Conservation (phyloP, 1,139 yeast genomes). For the Saccharomyces hybrid region DNA sequence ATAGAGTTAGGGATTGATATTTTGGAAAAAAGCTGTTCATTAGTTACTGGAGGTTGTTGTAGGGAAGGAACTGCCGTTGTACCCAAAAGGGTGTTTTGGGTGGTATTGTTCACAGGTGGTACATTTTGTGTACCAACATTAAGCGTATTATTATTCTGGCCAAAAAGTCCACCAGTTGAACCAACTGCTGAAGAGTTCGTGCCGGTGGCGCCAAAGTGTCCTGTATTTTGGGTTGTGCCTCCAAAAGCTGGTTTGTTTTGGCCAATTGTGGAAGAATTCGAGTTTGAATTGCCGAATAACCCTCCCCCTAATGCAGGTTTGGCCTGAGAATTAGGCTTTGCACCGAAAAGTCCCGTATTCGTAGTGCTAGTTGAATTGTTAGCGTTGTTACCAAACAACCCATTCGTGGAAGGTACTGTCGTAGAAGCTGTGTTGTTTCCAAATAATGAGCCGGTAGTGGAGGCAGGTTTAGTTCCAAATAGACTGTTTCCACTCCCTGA, state of each 20-base stretch:
- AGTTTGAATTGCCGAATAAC: not conserved
- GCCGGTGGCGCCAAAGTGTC: not conserved
- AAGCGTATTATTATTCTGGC: conserved; percentile 9
- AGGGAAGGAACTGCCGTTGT: not conserved
- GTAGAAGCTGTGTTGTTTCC: conserved; percentile 15
- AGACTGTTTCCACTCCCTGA: conserved; percentile 31
- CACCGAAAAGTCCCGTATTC: conserved; percentile 7
- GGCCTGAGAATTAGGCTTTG: not conserved
- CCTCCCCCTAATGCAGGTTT: not conserved
- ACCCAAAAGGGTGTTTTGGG: not conserved
- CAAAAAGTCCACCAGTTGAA: conserved; percentile 21
- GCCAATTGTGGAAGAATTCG: not conserved
- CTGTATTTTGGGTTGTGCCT: not conserved
- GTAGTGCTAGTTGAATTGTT: conserved; percentile 10
- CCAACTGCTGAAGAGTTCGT: conserved; percentile 7
- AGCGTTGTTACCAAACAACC: conserved; percentile 26
- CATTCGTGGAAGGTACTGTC: conserved; percentile 17
- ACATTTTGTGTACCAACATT: conserved; percentile 12
- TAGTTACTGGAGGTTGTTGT: not conserved
- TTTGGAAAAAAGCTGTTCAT: conserved; percentile 2
- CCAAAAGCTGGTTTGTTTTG: not conserved
- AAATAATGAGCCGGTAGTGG: conserved; percentile 13
- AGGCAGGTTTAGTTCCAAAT: conserved; percentile 33
- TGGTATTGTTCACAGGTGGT: not conserved
- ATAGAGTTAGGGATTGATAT: conserved; percentile 15